Base-by-base conservation (phyloP, 495 filamentous ascomycete species). In the Aspergillus hancockii region DNA sequence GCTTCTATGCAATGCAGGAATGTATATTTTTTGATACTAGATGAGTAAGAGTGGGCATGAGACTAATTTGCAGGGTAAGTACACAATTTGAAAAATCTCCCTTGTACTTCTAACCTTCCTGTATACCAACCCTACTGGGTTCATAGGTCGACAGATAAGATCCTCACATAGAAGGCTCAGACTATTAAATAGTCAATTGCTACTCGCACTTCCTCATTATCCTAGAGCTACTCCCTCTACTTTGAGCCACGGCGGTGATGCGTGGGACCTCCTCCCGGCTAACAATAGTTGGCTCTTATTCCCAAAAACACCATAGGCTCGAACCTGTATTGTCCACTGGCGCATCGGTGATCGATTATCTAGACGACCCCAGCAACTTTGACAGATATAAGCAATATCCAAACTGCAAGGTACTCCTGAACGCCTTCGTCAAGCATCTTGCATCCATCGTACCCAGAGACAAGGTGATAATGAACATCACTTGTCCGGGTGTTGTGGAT, bases 191-290 rank as follows among this genome's bases (percentile, higher is more conserved):
- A 67, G 70, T 75, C 30, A 72, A 74, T 45, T 62, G 62, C 57
- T 69, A 67, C 54, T 67, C 64, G n/a, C 57, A 70, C 46, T 67
- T 71, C 57, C 57, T 75, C n/a, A 41, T 75, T 38, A 58, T 63
- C 6, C 32, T 71, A 5, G 58, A 58, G 14, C 64, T 75, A 0
- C 55, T 72, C 0, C 62, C 63, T 8, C 43, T 71, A 32, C 54
- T 75, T 8, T 25, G 30, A 30, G 43, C 30, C 23, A 72, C 67
- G 10, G 64, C 62, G 0, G 22, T 40, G 23, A 61, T 32, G 18
- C 55, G 54, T 21, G 43, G 57, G 10, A 38, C 58, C 1, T 69
- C 72, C 1, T 59, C 64, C 0, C 60, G 59, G 32, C 55, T 74
- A 6, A 64, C 64, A 2, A 65, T 68, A 14, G 56, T 72, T 28